Evolutionary conservation across 176 grass and related monocot species (phyloP).

Genomic region (Eragrostis nindensis): DNA sequence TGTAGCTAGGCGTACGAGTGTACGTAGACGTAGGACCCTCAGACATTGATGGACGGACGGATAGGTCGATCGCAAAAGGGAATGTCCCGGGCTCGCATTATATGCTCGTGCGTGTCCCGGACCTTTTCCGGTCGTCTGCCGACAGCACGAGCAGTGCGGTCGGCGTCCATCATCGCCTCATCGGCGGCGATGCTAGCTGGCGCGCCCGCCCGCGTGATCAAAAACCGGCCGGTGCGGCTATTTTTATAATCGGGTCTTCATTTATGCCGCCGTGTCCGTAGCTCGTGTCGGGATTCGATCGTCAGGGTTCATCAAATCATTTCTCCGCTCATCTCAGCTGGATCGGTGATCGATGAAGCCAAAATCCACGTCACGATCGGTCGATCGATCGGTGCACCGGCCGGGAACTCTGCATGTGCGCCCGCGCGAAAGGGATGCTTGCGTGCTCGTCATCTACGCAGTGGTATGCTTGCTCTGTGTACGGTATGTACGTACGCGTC

Average conservation of each 20-base stretch:
- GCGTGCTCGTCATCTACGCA: too few relatives aligned
- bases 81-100: slow-evolving; percentile 9
- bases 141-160: not conserved
- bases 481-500: too few relatives aligned
- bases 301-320: not conserved
- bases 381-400: too few relatives aligned
- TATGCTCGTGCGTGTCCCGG: not conserved
- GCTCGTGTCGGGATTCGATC: not conserved
- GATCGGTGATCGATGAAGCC: not conserved
- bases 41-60: not conserved
- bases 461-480: too few relatives aligned
- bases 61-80: not conserved
- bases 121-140: not conserved
- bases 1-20: slow-evolving; percentile 4
- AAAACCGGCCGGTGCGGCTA: not conserved
- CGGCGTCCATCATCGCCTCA: not conserved
- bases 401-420: too few relatives aligned
- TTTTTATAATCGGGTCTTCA: not conserved
- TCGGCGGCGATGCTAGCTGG: not conserved
- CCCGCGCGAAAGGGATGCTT: too few relatives aligned
- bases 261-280: not conserved
- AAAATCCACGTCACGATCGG: too few relatives aligned
- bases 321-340: not conserved
- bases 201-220: not conserved
- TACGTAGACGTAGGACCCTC: not conserved